Evolutionary conservation across 495 filamentous ascomycete species (phyloP), one percentile per base, ranked within the genome.

Genomic region (Penicillium riverlandense): DNA sequence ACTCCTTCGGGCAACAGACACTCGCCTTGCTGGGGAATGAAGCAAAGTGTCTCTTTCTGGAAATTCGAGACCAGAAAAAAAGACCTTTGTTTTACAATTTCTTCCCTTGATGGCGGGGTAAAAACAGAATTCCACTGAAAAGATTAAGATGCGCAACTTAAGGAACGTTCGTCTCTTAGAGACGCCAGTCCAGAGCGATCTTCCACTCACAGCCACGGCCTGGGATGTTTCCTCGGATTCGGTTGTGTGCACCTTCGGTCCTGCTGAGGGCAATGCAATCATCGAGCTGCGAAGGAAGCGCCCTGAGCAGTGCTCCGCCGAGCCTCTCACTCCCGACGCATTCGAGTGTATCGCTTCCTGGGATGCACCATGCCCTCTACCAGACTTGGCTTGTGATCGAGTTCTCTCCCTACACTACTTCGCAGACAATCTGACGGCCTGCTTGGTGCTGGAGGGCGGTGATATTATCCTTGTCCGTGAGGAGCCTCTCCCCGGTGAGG

Each of bases 381-480:
- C 85, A 39, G 75, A 86, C 50, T 68, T 90, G 40, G 47, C 67
- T 13, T 78, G 74, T 55, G 91, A 96, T 59, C 69, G 72, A 38
- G 74, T 96, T 49, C 59, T 90, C 37, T 78, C 73, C 57, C 69
- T 95, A 47, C 90, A 95, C 54, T 85, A 88, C 65, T 90, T 95
- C 63, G 76, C 80, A 29, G 92, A 95, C 58, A 84, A 77, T 39
- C 56, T 77, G 40, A 86, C 82, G 33, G 79, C 81, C 54, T 90
- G 84, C 60, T 67, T 98, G 35, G 79, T 96, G 44, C 65, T 97
- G n/a, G 85, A 85, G 48, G 86, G 86, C 32, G 92, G 92, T 38
- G 89, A 98, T 65, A 90, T 98, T 52, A 68, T 95, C 39, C 69
- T 88, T 49, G 84, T 97, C 33, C 75, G 80, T 40, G 89, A 95